phyloP scores from a whole-genome alignment of 768 basidiomycete genomes.

The Galerina marginata region DNA sequence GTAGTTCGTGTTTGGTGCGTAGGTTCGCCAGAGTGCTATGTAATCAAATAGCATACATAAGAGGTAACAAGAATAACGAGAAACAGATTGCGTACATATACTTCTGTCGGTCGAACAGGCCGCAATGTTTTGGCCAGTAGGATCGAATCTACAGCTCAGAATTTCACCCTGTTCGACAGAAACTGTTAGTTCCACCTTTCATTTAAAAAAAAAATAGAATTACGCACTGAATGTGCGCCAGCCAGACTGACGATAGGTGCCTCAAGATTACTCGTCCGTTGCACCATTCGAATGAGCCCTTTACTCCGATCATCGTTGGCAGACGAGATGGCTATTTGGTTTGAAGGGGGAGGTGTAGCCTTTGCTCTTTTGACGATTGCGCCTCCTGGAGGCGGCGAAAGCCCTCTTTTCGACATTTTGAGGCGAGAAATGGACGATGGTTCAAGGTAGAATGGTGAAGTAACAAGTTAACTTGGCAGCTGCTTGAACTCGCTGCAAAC shows the following conservation, averaged over 20 bases:
- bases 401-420: slow-evolving; percentile 75
- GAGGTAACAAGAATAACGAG: neutral
- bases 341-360: slow-evolving; percentile 53
- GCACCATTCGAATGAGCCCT: slow-evolving; percentile 82
- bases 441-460: neutral
- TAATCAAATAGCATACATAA: neutral
- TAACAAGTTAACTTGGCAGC: too few species aligned
- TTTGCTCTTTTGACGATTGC: slow-evolving; percentile 69
- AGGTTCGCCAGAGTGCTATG: slow-evolving; percentile 88
- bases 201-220: neutral
- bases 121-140: slow-evolving; percentile 92
- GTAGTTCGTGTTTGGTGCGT: slow-evolving; percentile 92
- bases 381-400: slow-evolving; percentile 60
- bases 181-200: neutral
- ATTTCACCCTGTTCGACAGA: slow-evolving; percentile 61
- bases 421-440: neutral
- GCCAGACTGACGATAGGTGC: slow-evolving; percentile 93
- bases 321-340: slow-evolving; percentile 80
- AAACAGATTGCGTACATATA: slow-evolving; percentile 84
- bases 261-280: slow-evolving; percentile 90
- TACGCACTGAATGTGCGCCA: slow-evolving; percentile 82
- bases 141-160: slow-evolving; percentile 90
- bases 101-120: slow-evolving; percentile 90
- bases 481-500: too few species aligned
- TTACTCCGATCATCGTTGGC: slow-evolving; percentile 75